Evolutionary conservation across 495 filamentous ascomycete genomes (phyloP).

Genomic region (Aspergillus egyptiacus): DNA sequence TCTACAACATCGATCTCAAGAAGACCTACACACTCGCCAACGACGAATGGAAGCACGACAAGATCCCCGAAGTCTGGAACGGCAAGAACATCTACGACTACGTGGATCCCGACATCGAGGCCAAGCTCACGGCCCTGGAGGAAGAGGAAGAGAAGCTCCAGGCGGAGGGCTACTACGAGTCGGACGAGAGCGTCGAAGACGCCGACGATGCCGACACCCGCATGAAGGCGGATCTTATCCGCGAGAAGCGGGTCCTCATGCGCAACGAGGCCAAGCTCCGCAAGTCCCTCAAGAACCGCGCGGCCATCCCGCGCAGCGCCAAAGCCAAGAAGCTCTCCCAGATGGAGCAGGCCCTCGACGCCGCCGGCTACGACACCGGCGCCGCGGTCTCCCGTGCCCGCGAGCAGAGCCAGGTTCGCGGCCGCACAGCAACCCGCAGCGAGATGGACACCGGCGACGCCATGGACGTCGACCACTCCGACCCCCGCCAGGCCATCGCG

Average conservation of each 20-base stretch:
- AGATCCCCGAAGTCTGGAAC: slow-evolving; percentile 85
- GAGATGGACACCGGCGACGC: slow-evolving; percentile 52
- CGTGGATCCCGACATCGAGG: slow-evolving; percentile 93
- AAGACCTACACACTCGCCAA: slow-evolving; percentile 79
- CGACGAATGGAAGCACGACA: slow-evolving; percentile 91
- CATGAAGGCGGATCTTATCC: slow-evolving; percentile 89
- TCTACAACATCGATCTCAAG: slow-evolving; percentile 87
- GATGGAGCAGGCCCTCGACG: slow-evolving; percentile 77
- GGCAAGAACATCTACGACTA: slow-evolving; percentile 97
- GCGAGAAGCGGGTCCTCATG: slow-evolving; percentile 82
- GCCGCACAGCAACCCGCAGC: slow-evolving; percentile 50
- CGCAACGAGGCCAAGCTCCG: slow-evolving; percentile 86
- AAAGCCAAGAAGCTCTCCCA: slow-evolving; percentile 70
- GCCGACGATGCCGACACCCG: slow-evolving; percentile 79
- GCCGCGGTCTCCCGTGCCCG: slow-evolving; percentile 67
- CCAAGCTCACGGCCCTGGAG: slow-evolving; percentile 82
- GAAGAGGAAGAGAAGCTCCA: slow-evolving; percentile 90
- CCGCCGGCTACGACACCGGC: slow-evolving; percentile 75
- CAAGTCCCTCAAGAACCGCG: slow-evolving; percentile 93
- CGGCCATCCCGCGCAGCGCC: slow-evolving; percentile 74
- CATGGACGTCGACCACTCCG: slow-evolving; percentile 78
- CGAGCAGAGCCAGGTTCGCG: slow-evolving; percentile 55
- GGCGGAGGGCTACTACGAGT: slow-evolving; percentile 75
- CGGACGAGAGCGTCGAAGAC: slow-evolving; percentile 63
- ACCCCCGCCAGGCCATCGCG: slow-evolving; percentile 52